Evolutionary conservation across 805 yeast species (phyloP).

Genomic region (Naumovozyma baii): DNA sequence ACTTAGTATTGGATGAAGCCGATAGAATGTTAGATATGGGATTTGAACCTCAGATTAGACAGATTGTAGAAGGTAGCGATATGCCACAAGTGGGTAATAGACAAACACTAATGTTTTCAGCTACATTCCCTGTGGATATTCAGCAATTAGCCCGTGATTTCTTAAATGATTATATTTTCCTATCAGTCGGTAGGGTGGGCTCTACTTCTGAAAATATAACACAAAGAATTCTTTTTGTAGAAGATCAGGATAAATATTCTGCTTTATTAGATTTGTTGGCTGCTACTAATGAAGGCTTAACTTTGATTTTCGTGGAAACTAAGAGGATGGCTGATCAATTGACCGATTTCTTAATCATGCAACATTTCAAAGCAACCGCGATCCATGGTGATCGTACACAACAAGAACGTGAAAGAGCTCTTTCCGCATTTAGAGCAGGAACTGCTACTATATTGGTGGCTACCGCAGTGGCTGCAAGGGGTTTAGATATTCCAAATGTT

Average conservation of each 20-base stretch:
- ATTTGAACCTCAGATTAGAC: constrained; percentile 98
- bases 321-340: constrained; percentile 95
- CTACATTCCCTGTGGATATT: constrained; percentile 96
- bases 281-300: constrained; percentile 69
- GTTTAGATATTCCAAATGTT: constrained; percentile 97
- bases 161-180: constrained; percentile 87
- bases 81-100: constrained; percentile 85
- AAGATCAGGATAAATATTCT: constrained; percentile 82
- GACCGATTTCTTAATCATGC: constrained; percentile 78
- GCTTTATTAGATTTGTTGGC: constrained; percentile 78
- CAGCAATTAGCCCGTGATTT: constrained; percentile 94
- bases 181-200: constrained; percentile 97
- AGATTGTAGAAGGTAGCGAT: constrained; percentile 92
- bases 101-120: constrained; percentile 96
- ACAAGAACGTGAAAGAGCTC: constrained; percentile 91
- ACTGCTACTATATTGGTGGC: constrained; percentile 90
- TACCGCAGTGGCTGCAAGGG: constrained; percentile 99
- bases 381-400: constrained; percentile 98
- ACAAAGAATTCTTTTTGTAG: constrained; percentile 83
- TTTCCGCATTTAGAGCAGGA: constrained; percentile 85
- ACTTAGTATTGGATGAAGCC: constrained; percentile 93
- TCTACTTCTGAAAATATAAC: constrained; percentile 97
- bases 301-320: constrained; percentile 91
- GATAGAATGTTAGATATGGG: constrained; percentile 99
- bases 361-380: constrained; percentile 91